Evolutionary conservation across 2,329 filamentous ascomycete genomes (phyloP).

Genomic region (Fusarium miscanthi): DNA sequence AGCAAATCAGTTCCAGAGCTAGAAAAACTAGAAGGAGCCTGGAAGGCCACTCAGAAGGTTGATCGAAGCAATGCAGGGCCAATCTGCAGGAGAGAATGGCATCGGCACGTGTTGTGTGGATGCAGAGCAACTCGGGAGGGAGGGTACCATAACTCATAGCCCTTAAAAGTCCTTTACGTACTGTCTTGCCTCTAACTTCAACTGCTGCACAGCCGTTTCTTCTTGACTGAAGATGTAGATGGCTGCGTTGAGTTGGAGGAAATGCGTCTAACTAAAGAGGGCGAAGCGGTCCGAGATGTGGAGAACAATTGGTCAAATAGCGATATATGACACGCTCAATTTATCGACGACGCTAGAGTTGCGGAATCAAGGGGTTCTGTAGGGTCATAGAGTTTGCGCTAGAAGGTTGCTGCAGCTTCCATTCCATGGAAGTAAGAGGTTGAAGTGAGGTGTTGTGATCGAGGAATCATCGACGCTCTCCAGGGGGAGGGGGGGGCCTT

Average conservation of each 20-base stretch:
- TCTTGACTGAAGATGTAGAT: not conserved
- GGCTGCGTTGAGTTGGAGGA: not conserved
- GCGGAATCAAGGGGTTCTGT: conserved; percentile 5
- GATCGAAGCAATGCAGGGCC: conserved; percentile 32
- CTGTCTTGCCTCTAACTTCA: not conserved
- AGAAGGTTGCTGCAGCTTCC: conserved; percentile 40
- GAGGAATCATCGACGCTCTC: conserved; percentile 21
- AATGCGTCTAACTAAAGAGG: not conserved
- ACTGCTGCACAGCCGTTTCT: conserved; percentile 1
- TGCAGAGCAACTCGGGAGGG: not conserved
- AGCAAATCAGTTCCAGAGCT: conserved; percentile 12
- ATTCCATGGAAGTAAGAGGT: not conserved
- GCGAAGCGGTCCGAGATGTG: not conserved
- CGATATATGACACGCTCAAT: conserved; percentile 15
- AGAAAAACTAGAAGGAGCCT: conserved; percentile 35
- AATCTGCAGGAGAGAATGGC: conserved; percentile 25
- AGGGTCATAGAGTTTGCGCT: conserved; percentile 41
- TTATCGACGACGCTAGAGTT: conserved; percentile 2
- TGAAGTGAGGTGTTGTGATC: not conserved
- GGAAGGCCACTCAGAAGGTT: conserved; percentile 10
- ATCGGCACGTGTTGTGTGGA: conserved; percentile 25
- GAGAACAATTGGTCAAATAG: not conserved
- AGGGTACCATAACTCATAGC: not conserved
- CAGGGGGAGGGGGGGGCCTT: not conserved
- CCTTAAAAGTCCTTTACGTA: not conserved